These are phyloP conservation scores for Pittosporum tobira DNA, from an alignment of 129 eudicot species.

Conservation along the genomic window DNA sequence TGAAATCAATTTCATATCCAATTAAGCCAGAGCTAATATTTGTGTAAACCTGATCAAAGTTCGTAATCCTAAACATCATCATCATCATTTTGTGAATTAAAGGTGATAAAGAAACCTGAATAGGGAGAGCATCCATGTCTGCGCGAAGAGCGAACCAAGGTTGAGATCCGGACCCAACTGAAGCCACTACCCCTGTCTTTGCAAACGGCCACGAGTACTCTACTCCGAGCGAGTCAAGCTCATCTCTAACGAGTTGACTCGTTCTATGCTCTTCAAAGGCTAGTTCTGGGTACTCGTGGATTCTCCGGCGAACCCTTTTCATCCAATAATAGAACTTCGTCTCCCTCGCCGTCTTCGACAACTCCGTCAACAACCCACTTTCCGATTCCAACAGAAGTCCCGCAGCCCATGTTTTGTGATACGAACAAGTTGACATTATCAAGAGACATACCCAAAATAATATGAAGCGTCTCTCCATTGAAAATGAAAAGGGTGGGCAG, in stretches of 20 bases:
- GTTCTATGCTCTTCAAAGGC: background rate
- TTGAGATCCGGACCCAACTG: background rate
- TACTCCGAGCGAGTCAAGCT: background rate
- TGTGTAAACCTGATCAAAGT: too few species aligned
- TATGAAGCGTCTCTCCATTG: too few species aligned
- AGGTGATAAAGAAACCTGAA: background rate
- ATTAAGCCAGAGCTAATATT: background rate
- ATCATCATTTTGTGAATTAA: too few species aligned
- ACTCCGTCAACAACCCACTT: too few species aligned
- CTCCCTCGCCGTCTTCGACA: too few species aligned
- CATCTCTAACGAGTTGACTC: background rate
- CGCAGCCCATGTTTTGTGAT: too few species aligned
- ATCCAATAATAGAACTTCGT: background rate
- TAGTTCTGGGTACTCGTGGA: background rate
- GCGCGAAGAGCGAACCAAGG: background rate
- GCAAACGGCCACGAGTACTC: background rate
- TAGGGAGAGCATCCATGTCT: constrained; percentile 1
- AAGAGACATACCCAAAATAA: too few species aligned
- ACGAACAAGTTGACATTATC: too few species aligned
- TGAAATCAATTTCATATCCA: too few species aligned
- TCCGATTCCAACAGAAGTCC: too few species aligned
- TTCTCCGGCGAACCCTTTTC: background rate
- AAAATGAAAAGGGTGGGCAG: too few species aligned
- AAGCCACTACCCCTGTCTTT: background rate
- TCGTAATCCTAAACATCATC: too few species aligned